Evolutionary conservation across 179 eudicot species (phyloP).

Genomic region (Sideroxylon spinosum): DNA sequence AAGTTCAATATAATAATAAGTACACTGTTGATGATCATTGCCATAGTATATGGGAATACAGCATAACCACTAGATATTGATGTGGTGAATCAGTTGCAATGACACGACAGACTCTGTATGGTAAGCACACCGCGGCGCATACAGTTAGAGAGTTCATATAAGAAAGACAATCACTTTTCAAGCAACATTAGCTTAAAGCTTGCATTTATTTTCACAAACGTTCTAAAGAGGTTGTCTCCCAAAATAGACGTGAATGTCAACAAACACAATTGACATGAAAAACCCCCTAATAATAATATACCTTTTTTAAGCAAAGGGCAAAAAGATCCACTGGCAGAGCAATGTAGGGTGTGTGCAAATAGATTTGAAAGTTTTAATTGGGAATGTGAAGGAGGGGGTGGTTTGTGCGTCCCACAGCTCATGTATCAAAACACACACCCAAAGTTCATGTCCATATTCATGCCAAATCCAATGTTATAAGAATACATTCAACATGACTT

Average conservation of each 20-base stretch:
- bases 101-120: too few relatives aligned
- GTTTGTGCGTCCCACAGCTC: not conserved
- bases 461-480: constrained; percentile 5
- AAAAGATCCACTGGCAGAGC: not conserved
- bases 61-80: not conserved
- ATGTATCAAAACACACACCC: not conserved
- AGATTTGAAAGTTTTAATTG: not conserved
- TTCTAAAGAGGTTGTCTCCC: not conserved
- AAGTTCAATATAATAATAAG: not conserved
- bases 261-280: not conserved
- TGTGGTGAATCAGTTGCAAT: not conserved
- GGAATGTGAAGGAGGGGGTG: not conserved
- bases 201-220: not conserved
- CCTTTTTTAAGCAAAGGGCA: not conserved
- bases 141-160: not conserved
- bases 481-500: not conserved
- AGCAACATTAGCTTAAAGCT: not conserved
- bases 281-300: not conserved
- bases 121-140: not conserved
- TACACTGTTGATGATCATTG: not conserved
- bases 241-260: not conserved
- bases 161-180: not conserved
- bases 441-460: not conserved
- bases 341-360: not conserved
- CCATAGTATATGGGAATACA: not conserved